Evolutionary conservation across 805 yeast species (phyloP), one percentile per base, ranked within the genome.

Genomic region (Barnettozyma pratensis): DNA sequence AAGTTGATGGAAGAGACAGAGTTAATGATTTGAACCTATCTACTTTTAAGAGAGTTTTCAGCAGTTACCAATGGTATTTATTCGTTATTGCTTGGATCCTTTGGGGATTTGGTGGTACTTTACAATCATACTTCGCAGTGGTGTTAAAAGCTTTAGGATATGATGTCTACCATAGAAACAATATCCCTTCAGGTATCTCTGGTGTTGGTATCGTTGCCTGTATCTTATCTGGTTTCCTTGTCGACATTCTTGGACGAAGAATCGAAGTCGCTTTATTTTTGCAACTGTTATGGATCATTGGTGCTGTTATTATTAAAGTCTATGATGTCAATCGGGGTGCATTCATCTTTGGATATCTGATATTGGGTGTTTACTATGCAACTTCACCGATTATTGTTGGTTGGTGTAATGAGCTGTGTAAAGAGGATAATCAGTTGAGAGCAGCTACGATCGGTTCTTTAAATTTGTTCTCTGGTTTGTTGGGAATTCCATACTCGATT

Each of bases 381-480:
- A 42, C 49, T 9, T 52, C 56, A 2, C 56, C 57, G 9, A 40
- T 53, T 26, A 50, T 57, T 28, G 59, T 54, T 36, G 50, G 53
- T 26, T 59, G 62, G 61, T 53, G 59, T 37, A 58, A 58, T 41
- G 61, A 58, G 40, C 34, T 57, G 46, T 50, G 58, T 4, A 54
- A 53, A 37, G 62, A 58, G 25, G 62, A 57, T 40, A 52, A 48
- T n/a, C 61, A 59, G 32, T 39, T 54, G n/a, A 53, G 61, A 45
- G 61, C 59, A 10, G 50, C 54, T 25, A 52, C 56, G 1, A 46
- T 59, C 8, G 61, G 62, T 4, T 56, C 59, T 7, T 45, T 59
- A 42, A 59, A 57, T 44, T 46, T 57, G 37, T 48, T 54, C 25
- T 28, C 48, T 26, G 57, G 55, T 12, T 30, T 57, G 8, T 31